Evolutionary conservation across 208 protist species (phyloP).

Genomic region (Crithidia sp.): DNA sequence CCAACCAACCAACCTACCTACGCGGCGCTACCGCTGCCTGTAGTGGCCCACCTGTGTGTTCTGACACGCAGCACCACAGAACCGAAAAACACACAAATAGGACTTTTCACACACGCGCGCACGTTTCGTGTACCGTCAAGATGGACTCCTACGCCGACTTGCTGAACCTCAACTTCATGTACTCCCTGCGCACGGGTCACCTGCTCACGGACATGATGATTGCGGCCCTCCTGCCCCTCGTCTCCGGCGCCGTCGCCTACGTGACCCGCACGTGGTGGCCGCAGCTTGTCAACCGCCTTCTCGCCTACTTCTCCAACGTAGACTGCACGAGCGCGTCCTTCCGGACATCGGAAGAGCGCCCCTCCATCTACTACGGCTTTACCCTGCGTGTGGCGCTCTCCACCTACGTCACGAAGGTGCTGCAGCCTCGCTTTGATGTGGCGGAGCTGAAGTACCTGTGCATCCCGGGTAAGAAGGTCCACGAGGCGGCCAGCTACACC

Average conservation of each 20-base stretch:
- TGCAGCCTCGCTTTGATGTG: conserved; percentile 32
- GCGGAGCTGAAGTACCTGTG: conserved; percentile 60
- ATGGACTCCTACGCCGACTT: conserved; percentile 86
- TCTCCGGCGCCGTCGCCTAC: conserved; percentile 50
- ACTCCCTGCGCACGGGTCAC: conserved; percentile 84
- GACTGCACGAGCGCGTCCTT: conserved; percentile 32
- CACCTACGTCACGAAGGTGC: conserved; percentile 29
- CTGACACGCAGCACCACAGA: neutral
- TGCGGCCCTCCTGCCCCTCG: conserved; percentile 75
- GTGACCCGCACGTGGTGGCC: conserved; percentile 64
- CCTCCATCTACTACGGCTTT: conserved; percentile 29
- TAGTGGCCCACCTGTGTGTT: neutral
- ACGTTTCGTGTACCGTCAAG: conserved; percentile 6
- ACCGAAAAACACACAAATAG: neutral
- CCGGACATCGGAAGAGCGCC: neutral
- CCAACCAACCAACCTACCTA: too few relatives aligned
- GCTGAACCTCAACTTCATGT: conserved; percentile 91
- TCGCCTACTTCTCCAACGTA: conserved; percentile 26
- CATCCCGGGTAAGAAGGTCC: conserved; percentile 45
- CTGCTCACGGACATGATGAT: conserved; percentile 83
- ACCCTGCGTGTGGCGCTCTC: conserved; percentile 66
- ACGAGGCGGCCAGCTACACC: conserved; percentile 50
- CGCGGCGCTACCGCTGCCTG: too few relatives aligned
- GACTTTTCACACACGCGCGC: neutral
- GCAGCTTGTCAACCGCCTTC: conserved; percentile 27